Evolutionary conservation across 768 basidiomycete species (phyloP).

Genomic region (Trametes punicea): DNA sequence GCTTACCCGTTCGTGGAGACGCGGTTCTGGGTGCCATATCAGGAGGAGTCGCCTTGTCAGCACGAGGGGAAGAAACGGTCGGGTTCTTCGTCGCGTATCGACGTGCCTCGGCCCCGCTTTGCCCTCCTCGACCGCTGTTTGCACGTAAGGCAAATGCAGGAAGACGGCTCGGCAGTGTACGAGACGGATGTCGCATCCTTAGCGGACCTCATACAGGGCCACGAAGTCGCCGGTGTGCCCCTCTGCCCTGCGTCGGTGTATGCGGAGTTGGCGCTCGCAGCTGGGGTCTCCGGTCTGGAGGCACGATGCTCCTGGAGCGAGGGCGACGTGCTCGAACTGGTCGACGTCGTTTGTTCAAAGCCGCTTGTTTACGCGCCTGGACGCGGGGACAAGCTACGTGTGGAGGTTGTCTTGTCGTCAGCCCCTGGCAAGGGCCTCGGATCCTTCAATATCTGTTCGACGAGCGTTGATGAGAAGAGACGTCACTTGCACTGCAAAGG

Average conservation of each 20-base stretch:
- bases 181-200: constrained; percentile 49
- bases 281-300: constrained; percentile 36
- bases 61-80: background rate
- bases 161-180: constrained; percentile 34
- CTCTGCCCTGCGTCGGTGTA: constrained; percentile 66
- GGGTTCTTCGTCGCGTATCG: background rate
- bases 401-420: constrained; percentile 20
- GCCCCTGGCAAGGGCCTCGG: constrained; percentile 40
- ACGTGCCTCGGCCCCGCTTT: constrained; percentile 20
- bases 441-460: constrained; percentile 39
- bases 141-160: background rate
- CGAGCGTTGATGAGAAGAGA: constrained; percentile 33
- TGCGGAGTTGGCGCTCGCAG: constrained; percentile 51
- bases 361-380: constrained; percentile 48
- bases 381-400: constrained; percentile 36
- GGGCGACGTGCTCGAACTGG: constrained; percentile 40
- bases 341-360: constrained; percentile 45
- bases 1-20: constrained; percentile 58
- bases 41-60: constrained; percentile 27
- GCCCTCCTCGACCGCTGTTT: background rate
- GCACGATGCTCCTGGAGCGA: constrained; percentile 28
- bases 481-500: constrained; percentile 4
- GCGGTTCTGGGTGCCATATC: constrained; percentile 55
- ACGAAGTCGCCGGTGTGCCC: constrained; percentile 47
- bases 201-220: constrained; percentile 47